Evolutionary conservation across 345 rosid genomes (phyloP), one percentile per base, ranked within the genome.

Genomic region (Nasturtium officinale): DNA sequence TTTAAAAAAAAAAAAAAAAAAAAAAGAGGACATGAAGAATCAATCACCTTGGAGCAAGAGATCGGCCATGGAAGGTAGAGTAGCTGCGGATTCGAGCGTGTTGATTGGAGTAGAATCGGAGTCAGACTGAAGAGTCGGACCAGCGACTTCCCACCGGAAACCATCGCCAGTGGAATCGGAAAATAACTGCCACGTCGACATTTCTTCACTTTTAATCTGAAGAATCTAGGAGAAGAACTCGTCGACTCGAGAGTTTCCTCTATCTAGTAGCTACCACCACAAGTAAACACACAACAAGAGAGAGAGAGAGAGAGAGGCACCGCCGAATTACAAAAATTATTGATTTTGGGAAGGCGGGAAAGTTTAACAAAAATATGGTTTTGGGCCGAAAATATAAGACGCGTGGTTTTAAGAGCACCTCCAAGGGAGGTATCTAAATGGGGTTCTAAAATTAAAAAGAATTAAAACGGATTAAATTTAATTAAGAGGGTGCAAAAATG

Each of bases 161-260:
- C 72, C 62, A 28, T 76, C 80, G 42, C 83, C 85, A 72, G 81
- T 83, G 61, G 83, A 65, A 73, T 83, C 86, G 73, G 90, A 54
- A 76, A 77, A 77, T 2, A 88, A 71, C 63, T 83, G 78, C 96
- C 96, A 90, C 77, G 91, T 76, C 33, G 96, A 87, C 98, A 94
- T 94, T 71, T 69, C 20, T 73, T 72, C 72, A 61, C 51, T 66
- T 61, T 18, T 11, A 23, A 50, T 51, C 46, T 29, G 33, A 54
- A 9, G 12, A 35, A 40, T 43, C 16, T 7, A 9, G n/a, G 8
- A 11, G 28, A 8, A 11, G 42, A 55, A 42, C 29, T n/a, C n/a
- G n/a, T 12, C 7, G 20, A 16, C 15, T 47, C 12, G 7, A 21
- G 25, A n/a, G 13, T 23, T 33, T 20, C 33, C 42, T 12, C 62